These are phyloP conservation scores for Deinandra increscens DNA, from an alignment of 129 eudicot species.

Conservation along the genomic window DNA sequence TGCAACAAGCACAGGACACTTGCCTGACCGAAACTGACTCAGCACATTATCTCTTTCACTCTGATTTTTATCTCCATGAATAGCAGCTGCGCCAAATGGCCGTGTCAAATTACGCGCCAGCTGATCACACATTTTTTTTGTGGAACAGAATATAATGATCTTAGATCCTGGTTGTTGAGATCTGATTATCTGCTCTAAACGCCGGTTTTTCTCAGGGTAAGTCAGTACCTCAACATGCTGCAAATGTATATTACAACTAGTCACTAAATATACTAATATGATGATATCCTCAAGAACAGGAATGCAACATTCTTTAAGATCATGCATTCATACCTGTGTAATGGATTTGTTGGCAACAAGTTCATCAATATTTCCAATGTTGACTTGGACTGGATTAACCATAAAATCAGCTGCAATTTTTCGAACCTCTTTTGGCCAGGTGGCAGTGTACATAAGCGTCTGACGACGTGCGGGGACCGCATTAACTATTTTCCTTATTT, in stretches of 20 bases:
- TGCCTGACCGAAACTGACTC: conserved; percentile 82
- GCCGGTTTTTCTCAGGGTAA: conserved; percentile 63
- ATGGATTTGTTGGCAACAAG: conserved; percentile 96
- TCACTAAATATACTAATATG: not conserved
- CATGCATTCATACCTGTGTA: conserved; percentile 58
- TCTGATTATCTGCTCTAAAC: conserved; percentile 82
- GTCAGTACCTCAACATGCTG: conserved; percentile 81
- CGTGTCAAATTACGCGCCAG: conserved; percentile 74
- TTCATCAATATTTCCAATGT: conserved; percentile 87
- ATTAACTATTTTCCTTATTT: conserved; percentile 85
- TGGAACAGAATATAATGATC: conserved; percentile 84
- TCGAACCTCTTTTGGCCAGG: conserved; percentile 99
- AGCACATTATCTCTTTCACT: conserved; percentile 85
- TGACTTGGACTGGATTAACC: conserved; percentile 84
- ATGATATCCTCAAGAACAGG: conserved; percentile 5
- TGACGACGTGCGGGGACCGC: conserved; percentile 82
- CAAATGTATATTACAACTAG: conserved; percentile 10
- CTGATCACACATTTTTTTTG: conserved; percentile 94
- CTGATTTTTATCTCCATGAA: conserved; percentile 94
- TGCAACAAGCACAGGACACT: conserved; percentile 87
- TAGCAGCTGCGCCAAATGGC: conserved; percentile 88
- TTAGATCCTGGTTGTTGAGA: conserved; percentile 96
- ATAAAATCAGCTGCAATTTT: conserved; percentile 89
- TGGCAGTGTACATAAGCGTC: conserved; percentile 98
- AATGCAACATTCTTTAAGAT: not conserved